Base-by-base conservation (phyloP, 257 asterid species). In the Lycium barbarum region DNA sequence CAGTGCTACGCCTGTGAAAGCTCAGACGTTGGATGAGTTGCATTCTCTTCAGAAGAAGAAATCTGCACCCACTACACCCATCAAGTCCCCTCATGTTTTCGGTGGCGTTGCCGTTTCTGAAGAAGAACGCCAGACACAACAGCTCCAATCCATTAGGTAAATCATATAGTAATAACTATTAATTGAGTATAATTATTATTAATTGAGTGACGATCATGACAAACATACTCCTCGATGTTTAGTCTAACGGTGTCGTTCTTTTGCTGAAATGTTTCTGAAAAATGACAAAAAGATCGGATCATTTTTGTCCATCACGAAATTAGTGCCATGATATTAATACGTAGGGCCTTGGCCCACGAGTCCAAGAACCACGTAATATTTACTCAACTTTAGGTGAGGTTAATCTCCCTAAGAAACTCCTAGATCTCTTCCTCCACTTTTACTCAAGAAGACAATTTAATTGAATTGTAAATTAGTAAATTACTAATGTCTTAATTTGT, bases 21-120 rank as follows among this genome's bases (percentile, higher is more conserved):
- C 98, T 17, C 93, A 91, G 87, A 95, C 96, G 49, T 83, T 95
- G 36, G 97, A 95, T 49, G 97, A 95, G 54, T 85, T 95, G 86
- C 99, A 94, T 90, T 94, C 98, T 5, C 97, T 95, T 26, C 99
- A 95, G 93, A 95, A 83, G 90, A 95, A 95, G 90, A 95, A 86
- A 83, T 92, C 99, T 51, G 96, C 95, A 17, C 97, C 98, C 0
- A 90, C 92, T 13, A 94, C 99, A 7, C 99, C 99, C 0, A 83
- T 90, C 83, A 90, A 81, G 78, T 91, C 88, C 71, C 86, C 91
- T 79, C 91, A 85, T 87, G 87, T 91, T 40, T 91, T 92, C 80
- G 84, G 83, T 63, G 84, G 83, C 65, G 59, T 88, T 53, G 38
- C 68, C 49, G 9, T 88, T 53, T 83, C 96, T 9, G 97, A 94